These are phyloP conservation scores for Penicillium sp. DNA, from an alignment of 2,329 filamentous ascomycete species.

Conservation along the genomic window DNA sequence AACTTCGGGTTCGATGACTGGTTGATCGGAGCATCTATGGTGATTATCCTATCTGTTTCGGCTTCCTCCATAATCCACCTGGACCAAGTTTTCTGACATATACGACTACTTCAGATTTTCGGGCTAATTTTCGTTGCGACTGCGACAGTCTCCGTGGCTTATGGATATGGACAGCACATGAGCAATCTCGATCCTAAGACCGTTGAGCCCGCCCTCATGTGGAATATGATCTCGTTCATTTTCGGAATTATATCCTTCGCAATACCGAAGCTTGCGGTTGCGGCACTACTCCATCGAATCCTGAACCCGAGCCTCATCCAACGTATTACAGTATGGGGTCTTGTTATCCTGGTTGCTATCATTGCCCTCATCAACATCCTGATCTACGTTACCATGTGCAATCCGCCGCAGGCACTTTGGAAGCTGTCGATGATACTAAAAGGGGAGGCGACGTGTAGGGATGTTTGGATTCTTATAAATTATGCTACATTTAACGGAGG, in stretches of 20 bases:
- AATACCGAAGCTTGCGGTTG: conserved; percentile 26
- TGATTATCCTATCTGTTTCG: conserved; percentile 9
- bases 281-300: conserved; percentile 22
- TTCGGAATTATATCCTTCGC: conserved; percentile 27
- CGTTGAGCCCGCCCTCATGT: conserved; percentile 19
- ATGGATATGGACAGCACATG: conserved; percentile 43
- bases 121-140: conserved; percentile 35
- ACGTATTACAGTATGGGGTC: conserved; percentile 12
- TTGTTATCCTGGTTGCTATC: conserved; percentile 31
- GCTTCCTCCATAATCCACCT: not conserved
- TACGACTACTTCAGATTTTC: conserved; percentile 27
- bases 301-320: conserved; percentile 16
- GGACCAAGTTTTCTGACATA: not conserved
- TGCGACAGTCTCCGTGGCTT: conserved; percentile 33
- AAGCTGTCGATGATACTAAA: conserved; percentile 18
- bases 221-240: conserved; percentile 22
- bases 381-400: conserved; percentile 42
- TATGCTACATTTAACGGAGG: conserved; percentile 41
- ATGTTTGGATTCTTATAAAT: conserved; percentile 34
- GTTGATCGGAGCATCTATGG: conserved; percentile 33
- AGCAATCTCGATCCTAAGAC: conserved; percentile 23
- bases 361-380: conserved; percentile 34
- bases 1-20: conserved; percentile 38
- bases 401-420: conserved; percentile 40
- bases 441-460: conserved; percentile 32